A percentile compares a stretch with the other conserved stretches of the same genome.
These are phyloP conservation scores for Coprinellus micaceus DNA, from an alignment of 768 basidiomycete species.

Conservation along the genomic window DNA sequence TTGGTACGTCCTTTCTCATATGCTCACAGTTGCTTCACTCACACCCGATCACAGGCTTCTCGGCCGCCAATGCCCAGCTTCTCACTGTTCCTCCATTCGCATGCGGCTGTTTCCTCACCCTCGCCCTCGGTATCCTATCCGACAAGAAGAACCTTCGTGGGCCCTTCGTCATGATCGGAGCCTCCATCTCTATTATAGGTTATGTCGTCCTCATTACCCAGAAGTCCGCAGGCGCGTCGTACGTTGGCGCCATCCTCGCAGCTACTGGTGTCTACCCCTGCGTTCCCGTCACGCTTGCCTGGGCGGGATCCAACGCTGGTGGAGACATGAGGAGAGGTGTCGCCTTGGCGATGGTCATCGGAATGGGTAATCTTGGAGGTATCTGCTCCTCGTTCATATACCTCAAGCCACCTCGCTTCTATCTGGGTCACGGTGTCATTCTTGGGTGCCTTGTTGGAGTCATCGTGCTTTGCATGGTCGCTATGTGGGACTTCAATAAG, in stretches of 20 bases:
- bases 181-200: slow-evolving; percentile 44
- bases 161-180: slow-evolving; percentile 43
- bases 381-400: slow-evolving; percentile 41
- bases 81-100: slow-evolving; percentile 47
- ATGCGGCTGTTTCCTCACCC: slow-evolving; percentile 42
- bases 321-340: slow-evolving; percentile 52
- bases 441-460: slow-evolving; percentile 32
- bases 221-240: slow-evolving; percentile 31
- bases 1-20: slow-evolving; percentile 23
- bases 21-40: no score
- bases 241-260: slow-evolving; percentile 46
- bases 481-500: slow-evolving; percentile 47
- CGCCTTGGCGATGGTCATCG: slow-evolving; percentile 49
- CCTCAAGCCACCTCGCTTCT: slow-evolving; percentile 33
- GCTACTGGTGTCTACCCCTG: slow-evolving; percentile 51
- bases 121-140: slow-evolving; percentile 36
- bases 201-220: slow-evolving; percentile 47
- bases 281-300: slow-evolving; percentile 44
- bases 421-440: slow-evolving; percentile 33
- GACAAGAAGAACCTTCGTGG: slow-evolving; percentile 41
- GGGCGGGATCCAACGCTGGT: slow-evolving; percentile 53
- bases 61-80: slow-evolving; percentile 47
- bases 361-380: slow-evolving; percentile 54
- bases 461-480: slow-evolving; percentile 35
- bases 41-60: slow-evolving; percentile 29